Conservation (phyloP, 129 eudicot genomes). For the Centella asiatica region DNA sequence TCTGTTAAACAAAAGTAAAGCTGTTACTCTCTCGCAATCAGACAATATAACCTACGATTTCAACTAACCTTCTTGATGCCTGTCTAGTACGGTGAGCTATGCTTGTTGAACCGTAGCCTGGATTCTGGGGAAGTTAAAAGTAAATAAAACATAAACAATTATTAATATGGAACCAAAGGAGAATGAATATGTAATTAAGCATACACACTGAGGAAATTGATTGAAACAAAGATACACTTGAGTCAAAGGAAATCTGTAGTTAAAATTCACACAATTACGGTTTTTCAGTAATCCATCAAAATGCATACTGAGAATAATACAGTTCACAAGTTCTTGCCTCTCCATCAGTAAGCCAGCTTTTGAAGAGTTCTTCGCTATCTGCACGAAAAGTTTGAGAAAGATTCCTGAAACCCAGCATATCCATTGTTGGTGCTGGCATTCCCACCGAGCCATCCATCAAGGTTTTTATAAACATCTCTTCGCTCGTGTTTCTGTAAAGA, state of each 20-base stretch:
- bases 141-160: neutral
- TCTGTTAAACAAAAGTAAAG: neutral
- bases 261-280: too few species aligned
- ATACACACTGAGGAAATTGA: too few species aligned
- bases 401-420: conserved; percentile 61
- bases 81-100: conserved; percentile 50
- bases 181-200: too few species aligned
- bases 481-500: conserved; percentile 56
- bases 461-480: conserved; percentile 54
- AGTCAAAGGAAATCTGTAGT: too few species aligned
- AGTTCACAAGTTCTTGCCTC: conserved; percentile 36
- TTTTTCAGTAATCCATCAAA: neutral
- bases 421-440: conserved; percentile 57
- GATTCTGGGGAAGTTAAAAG: conserved; percentile 35
- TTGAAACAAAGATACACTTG: neutral
- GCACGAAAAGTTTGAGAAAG: conserved; percentile 37
- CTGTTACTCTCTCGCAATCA: too few species aligned
- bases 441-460: conserved; percentile 63
- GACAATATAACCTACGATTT: neutral
- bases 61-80: conserved; percentile 45
- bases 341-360: conserved; percentile 65
- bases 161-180: neutral
- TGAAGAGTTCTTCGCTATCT: conserved; percentile 68
- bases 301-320: neutral
- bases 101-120: conserved; percentile 41